Conservation (phyloP, 148 eudicot species). For the Cornus suecica region DNA sequence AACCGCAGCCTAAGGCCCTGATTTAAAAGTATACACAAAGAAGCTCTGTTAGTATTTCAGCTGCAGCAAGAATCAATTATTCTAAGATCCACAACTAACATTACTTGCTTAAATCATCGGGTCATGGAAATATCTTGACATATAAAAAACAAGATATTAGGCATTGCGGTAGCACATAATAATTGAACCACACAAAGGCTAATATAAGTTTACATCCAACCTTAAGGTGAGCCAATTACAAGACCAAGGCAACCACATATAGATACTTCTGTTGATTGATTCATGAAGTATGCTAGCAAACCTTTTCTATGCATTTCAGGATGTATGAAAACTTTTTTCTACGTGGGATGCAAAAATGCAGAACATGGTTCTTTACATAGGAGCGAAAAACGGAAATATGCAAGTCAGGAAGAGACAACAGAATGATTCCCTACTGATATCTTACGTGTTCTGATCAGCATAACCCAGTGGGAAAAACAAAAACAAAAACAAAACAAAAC, state of each 20-base stretch:
- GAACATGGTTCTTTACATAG: neutral
- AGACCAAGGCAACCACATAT: neutral
- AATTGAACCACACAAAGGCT: neutral
- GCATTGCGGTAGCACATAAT: neutral
- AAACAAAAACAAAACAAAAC: too few species aligned
- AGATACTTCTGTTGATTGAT: neutral
- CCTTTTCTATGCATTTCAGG: neutral
- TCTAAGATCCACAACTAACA: neutral
- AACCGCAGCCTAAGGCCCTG: too few species aligned
- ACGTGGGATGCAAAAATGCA: conserved; percentile 2
- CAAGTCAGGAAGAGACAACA: neutral
- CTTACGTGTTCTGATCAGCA: too few species aligned
- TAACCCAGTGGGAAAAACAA: too few species aligned
- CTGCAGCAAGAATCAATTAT: too few species aligned
- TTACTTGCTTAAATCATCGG: neutral
- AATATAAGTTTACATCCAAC: neutral
- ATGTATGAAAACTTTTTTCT: too few species aligned
- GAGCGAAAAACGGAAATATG: neutral
- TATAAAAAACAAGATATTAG: neutral
- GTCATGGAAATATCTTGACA: too few species aligned
- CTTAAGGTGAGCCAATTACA: neutral
- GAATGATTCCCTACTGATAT: neutral
- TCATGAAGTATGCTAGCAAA: neutral
- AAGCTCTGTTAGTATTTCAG: too few species aligned
- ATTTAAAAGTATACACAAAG: too few species aligned